Conservation (phyloP, 1,139 yeast species). For the Hansenula lynferdii region DNA sequence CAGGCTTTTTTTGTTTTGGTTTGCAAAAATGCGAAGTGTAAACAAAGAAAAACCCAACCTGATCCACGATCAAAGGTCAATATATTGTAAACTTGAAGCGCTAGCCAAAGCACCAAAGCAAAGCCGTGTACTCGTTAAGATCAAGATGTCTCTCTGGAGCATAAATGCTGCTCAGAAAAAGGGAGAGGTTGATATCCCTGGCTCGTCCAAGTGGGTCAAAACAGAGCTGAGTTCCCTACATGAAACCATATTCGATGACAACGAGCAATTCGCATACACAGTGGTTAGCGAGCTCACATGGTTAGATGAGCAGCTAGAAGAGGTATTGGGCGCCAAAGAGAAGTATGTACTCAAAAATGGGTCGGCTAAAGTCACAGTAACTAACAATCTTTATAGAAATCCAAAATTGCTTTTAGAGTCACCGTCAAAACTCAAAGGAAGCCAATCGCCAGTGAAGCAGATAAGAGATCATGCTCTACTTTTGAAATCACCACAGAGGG, state of each 20-base stretch:
- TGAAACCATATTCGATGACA: conserved; percentile 26
- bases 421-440: conserved; percentile 26
- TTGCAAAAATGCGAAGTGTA: conserved; percentile 7
- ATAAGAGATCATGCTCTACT: conserved; percentile 14
- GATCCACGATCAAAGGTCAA: too few species aligned
- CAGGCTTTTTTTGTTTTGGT: conserved; percentile 1
- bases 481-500: conserved; percentile 20
- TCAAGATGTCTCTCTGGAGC: conserved; percentile 23
- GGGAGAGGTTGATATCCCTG: conserved; percentile 31
- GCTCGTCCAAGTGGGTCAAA: conserved; percentile 41
- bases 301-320: conserved; percentile 32
- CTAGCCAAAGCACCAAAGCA: background rate
- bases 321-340: conserved; percentile 20
- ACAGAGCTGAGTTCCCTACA: conserved; percentile 31
- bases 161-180: conserved; percentile 22
- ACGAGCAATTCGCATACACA: conserved; percentile 34
- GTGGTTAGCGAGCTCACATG: conserved; percentile 34
- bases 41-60: conserved; percentile 6
- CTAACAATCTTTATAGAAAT: conserved; percentile 19
- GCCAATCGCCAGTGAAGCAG: conserved; percentile 27
- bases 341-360: conserved; percentile 16
- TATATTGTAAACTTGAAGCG: too few species aligned
- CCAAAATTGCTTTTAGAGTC: conserved; percentile 25
- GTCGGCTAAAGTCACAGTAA: background rate
- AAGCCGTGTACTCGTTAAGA: too few species aligned